Base-by-base conservation (phyloP, 2,329 filamentous ascomycete species). In the Teratosphaeria epicoccoides region DNA sequence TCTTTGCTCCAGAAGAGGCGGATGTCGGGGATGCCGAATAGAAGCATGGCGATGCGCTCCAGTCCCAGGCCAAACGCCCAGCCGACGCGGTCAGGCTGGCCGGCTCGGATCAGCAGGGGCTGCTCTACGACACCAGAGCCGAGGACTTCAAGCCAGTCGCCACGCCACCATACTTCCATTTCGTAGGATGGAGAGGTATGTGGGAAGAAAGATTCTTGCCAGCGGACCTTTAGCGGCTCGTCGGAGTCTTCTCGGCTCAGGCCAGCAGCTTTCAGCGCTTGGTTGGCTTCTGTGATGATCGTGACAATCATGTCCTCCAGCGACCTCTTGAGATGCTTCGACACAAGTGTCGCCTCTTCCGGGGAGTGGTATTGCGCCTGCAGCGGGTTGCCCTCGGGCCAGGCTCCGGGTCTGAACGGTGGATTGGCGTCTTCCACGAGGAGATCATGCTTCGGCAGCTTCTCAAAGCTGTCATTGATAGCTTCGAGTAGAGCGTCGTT, bases 111-210 rank as follows among this genome's bases (percentile, higher is more conserved):
- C 55, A 93, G 80, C 29, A 98, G 77, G 24, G 84, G 76, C 68
- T 98, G 93, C 67, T 88, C 82, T 43, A 93, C 84, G 29, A 98
- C 82, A 29, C 93, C 93, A 61, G 85, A 94, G n/a, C 93, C 93
- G 1, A 98, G 78, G 4, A 97, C 83, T 71, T 98, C 93, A 28
- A 98, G 82, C 93, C 93, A 98, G 66, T 94, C 87, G 25, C 87
- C 90, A 59, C 85, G 84, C 80, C 91, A 96, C 75, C 87, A 90
- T 9, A 98, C 88, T 66, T 98, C 93, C 23, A 98, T 78, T 68
- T 98, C 93, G 87, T 88, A 98, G 6, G 86, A 93, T 0, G 93
- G 93, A 52, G 84, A 90, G 0, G 93, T 98, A 68, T 97, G 97
- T 37, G 93, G 93, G 71, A 98, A 98, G 71, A 93, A 97, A 1